Percentiles rank a stretch among this genome's conserved stretches.
Evolutionary conservation across 352 stramenopile species (phyloP).

Genomic region (Phytophthora citrophthora): DNA sequence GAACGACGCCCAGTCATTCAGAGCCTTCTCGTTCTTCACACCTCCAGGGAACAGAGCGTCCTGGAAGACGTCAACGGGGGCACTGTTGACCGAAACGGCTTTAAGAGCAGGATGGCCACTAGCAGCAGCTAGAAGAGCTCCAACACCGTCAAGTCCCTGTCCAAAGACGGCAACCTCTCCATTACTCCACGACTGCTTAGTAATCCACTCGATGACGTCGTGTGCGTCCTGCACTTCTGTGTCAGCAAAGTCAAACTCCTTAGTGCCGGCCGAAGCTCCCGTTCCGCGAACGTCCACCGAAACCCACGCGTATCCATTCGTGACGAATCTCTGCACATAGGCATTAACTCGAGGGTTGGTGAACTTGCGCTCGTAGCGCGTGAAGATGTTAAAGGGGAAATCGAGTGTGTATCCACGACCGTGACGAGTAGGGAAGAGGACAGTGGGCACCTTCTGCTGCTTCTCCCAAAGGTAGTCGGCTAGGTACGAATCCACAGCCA

Average conservation of each 20-base stretch:
- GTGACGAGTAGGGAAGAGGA: conserved; percentile 80
- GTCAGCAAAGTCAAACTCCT: conserved; percentile 71
- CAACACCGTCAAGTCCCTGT: conserved; percentile 75
- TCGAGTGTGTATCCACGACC: conserved; percentile 80
- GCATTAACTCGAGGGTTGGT: conserved; percentile 81
- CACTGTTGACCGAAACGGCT: conserved; percentile 75
- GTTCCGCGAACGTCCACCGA: conserved; percentile 80
- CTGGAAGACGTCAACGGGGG: conserved; percentile 72
- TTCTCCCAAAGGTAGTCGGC: conserved; percentile 67
- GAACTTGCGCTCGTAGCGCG: conserved; percentile 72
- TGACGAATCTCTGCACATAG: conserved; percentile 77
- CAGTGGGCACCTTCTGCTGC: conserved; percentile 65
- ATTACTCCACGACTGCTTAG: conserved; percentile 80
- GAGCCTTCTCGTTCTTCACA: conserved; percentile 73
- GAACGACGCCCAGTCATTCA: conserved; percentile 74
- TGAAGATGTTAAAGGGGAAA: conserved; percentile 81
- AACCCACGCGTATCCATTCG: conserved; percentile 80
- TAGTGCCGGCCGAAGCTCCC: conserved; percentile 70
- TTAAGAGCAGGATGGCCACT: conserved; percentile 73
- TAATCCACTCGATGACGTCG: conserved; percentile 85
- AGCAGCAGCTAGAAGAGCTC: conserved; percentile 66
- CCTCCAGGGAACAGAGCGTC: conserved; percentile 79
- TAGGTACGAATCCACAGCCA: conserved; percentile 80
- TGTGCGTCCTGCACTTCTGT: conserved; percentile 76
- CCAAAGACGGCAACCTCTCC: conserved; percentile 75